Conservation (phyloP, 2,329 filamentous ascomycete genomes). For the Colletotrichum acutatum region DNA sequence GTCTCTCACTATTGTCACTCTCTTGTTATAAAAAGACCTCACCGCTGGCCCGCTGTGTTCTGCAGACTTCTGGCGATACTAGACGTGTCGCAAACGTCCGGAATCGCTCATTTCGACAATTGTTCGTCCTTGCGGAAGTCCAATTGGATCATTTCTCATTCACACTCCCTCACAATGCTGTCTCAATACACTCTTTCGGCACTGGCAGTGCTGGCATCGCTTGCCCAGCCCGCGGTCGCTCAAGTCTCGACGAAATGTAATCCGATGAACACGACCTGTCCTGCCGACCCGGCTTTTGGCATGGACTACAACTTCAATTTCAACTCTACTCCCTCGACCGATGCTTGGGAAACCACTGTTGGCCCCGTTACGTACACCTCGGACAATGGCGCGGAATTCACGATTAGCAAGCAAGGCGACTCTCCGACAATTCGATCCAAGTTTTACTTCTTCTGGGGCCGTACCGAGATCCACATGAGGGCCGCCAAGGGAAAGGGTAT, state of each 20-base stretch:
- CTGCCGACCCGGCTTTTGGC: constrained; percentile 77
- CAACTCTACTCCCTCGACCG: constrained; percentile 68
- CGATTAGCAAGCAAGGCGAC: constrained; percentile 75
- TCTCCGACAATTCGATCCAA: constrained; percentile 82
- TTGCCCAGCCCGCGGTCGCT: constrained; percentile 64
- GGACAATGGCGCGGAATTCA: constrained; percentile 76
- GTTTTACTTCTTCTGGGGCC: constrained; percentile 89
- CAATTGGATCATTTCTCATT: background rate
- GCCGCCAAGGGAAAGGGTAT: constrained; percentile 80
- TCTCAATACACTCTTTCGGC: constrained; percentile 45
- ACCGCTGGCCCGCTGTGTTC: constrained; percentile 7
- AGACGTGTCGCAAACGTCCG: constrained; percentile 12
- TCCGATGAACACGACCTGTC: constrained; percentile 77
- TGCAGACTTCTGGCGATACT: constrained; percentile 14
- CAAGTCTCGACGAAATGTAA: constrained; percentile 85
- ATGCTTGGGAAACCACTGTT: constrained; percentile 76
- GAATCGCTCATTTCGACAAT: background rate
- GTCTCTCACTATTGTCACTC: constrained; percentile 25
- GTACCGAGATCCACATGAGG: constrained; percentile 81
- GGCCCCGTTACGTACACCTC: constrained; percentile 71
- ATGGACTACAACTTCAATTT: constrained; percentile 72
- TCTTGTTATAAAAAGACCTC: background rate
- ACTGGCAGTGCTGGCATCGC: constrained; percentile 53
- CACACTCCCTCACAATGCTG: constrained; percentile 37
- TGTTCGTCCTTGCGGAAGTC: background rate